Percentiles rank a stretch among this genome's conserved stretches.
Evolutionary conservation across 345 rosid species (phyloP).

Genomic region (Cardamine occulta): DNA sequence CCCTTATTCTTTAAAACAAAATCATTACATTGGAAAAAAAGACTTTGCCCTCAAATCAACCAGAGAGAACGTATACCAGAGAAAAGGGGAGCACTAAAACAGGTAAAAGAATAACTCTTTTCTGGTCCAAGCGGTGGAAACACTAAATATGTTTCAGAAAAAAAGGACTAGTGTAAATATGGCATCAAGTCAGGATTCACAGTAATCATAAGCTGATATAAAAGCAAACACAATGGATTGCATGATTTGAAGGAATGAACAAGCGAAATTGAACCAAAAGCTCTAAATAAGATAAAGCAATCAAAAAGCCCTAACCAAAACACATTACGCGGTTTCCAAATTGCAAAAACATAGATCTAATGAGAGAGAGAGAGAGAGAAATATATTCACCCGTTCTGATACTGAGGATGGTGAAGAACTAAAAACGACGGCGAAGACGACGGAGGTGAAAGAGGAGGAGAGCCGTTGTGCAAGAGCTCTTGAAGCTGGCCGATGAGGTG

Average conservation of each 20-base stretch:
- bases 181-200: neutral
- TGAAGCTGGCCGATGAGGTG: conserved; percentile 96
- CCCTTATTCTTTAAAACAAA: neutral
- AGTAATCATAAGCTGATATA: neutral
- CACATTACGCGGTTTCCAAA: neutral
- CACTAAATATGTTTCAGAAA: neutral
- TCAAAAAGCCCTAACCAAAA: conserved; percentile 16
- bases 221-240: neutral
- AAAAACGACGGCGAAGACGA: conserved; percentile 35
- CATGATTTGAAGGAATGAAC: neutral
- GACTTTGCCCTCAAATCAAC: conserved; percentile 5
- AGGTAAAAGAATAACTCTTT: neutral
- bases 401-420: conserved; percentile 46
- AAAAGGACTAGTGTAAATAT: neutral
- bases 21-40: conserved; percentile 1
- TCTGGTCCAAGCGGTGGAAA: neutral
- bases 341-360: conserved; percentile 35
- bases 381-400: conserved; percentile 47
- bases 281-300: neutral
- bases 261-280: neutral
- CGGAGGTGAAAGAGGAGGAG: conserved; percentile 52
- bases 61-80: conserved; percentile 11
- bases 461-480: conserved; percentile 75
- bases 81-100: neutral
- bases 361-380: conserved; percentile 24